A percentile compares a stretch with the other conserved stretches of the same genome.
phyloP scores from a whole-genome alignment of 768 basidiomycete species.

The Peribolospora kevripleyi region DNA sequence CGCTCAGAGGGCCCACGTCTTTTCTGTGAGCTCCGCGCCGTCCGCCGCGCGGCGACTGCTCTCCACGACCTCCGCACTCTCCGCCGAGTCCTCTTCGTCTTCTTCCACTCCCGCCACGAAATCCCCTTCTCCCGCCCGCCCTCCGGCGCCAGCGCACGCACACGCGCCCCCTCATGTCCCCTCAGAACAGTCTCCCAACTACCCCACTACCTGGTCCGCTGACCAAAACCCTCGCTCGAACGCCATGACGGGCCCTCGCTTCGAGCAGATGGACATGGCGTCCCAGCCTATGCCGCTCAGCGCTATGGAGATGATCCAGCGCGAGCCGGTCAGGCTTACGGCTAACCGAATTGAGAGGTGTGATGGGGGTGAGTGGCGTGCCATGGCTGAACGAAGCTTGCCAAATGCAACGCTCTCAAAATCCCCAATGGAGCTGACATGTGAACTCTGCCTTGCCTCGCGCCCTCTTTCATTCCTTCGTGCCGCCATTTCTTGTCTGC shows the following conservation, averaged over 20 bases:
- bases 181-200: conserved; percentile 51
- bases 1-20: not conserved
- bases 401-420: not conserved
- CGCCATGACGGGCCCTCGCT: conserved; percentile 38
- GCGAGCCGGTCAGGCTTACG: conserved; percentile 64
- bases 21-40: not conserved
- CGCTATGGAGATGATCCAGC: conserved; percentile 67
- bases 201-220: conserved; percentile 58
- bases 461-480: conserved; percentile 2
- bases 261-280: conserved; percentile 72
- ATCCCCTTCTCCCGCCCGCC: not conserved
- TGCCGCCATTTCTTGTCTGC: not conserved
- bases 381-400: not conserved
- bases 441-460: not conserved
- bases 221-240: conserved; percentile 46
- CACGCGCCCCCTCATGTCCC: conserved; percentile 7
- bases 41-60: not conserved
- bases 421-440: not conserved
- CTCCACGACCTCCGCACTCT: conserved; percentile 2
- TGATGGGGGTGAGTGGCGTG: conserved; percentile 57
- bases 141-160: not conserved
- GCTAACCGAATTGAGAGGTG: conserved; percentile 66
- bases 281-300: conserved; percentile 71
- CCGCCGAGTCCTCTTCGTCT: not conserved
- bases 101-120: not conserved